Evolutionary conservation across 2,329 filamentous ascomycete genomes (phyloP).

Genomic region (Colletotrichum gloeosporioides): DNA sequence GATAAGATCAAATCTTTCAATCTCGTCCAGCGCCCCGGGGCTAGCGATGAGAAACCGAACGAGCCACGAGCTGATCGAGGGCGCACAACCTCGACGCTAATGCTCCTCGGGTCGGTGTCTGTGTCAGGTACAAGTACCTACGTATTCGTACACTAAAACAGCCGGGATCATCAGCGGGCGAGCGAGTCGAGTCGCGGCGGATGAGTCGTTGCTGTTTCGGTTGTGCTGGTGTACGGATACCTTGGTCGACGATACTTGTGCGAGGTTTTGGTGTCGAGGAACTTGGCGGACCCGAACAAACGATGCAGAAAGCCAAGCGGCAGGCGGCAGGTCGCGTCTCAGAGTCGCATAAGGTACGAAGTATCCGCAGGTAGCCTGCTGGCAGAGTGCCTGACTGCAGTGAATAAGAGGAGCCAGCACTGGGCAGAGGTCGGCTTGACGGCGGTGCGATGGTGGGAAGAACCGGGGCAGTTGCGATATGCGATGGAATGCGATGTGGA

Average conservation of each 20-base stretch:
- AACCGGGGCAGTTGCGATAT: constrained; percentile 5
- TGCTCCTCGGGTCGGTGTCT: background rate
- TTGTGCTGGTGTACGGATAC: background rate
- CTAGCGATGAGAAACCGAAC: background rate
- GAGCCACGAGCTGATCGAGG: background rate
- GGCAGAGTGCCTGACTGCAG: background rate
- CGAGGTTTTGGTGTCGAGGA: background rate
- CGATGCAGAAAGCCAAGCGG: background rate
- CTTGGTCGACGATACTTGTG: background rate
- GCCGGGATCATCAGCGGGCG: background rate
- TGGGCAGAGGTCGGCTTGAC: background rate
- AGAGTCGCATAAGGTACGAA: background rate
- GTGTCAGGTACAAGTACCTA: background rate
- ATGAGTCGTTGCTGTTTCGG: background rate
- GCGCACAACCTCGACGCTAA: background rate
- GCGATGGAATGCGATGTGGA: background rate
- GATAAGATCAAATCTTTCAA: constrained; percentile 54
- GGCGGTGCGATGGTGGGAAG: background rate
- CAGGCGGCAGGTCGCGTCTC: background rate
- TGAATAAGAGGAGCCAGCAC: background rate
- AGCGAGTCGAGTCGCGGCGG: background rate
- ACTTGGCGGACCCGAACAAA: background rate
- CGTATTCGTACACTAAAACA: background rate
- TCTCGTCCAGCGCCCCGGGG: background rate
- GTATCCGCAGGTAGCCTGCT: background rate